These are phyloP conservation scores for Pichia deserticola DNA, from an alignment of 805 yeast species.

Conservation along the genomic window DNA sequence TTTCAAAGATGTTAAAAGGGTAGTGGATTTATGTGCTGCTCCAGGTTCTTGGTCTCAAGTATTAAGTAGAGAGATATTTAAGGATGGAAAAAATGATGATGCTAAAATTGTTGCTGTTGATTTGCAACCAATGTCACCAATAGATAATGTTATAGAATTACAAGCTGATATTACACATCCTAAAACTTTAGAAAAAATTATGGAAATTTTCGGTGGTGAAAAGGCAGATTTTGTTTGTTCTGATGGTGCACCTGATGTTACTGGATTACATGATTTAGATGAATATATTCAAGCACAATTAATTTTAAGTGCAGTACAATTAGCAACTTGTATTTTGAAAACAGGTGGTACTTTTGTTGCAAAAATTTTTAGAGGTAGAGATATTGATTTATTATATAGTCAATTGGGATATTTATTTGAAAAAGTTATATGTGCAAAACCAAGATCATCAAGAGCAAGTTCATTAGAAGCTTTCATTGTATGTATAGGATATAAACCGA, in stretches of 20 bases:
- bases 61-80: conserved; percentile 58
- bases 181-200: conserved; percentile 65
- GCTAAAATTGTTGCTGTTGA: conserved; percentile 86
- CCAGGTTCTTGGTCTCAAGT: conserved; percentile 99
- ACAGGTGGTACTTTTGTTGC: conserved; percentile 94
- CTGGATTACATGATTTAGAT: conserved; percentile 93
- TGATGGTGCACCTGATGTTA: conserved; percentile 98
- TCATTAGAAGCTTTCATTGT: conserved; percentile 92
- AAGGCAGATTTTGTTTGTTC: conserved; percentile 93
- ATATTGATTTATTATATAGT: conserved; percentile 88
- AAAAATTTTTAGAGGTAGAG: conserved; percentile 92
- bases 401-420: conserved; percentile 84
- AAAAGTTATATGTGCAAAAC: conserved; percentile 89
- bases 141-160: conserved; percentile 79
- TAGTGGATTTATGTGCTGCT: conserved; percentile 96
- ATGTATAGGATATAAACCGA: conserved; percentile 80
- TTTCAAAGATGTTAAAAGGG: conserved; percentile 65
- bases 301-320: conserved; percentile 81
- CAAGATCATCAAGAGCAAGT: conserved; percentile 90
- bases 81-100: conserved; percentile 22
- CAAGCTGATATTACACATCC: conserved; percentile 99
- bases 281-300: conserved; percentile 96
- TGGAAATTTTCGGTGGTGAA: conserved; percentile 81
- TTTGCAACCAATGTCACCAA: conserved; percentile 95
- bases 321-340: conserved; percentile 81